These are phyloP conservation scores for Dioscorea alata DNA, from an alignment of 106 monocot species.

Conservation along the genomic window DNA sequence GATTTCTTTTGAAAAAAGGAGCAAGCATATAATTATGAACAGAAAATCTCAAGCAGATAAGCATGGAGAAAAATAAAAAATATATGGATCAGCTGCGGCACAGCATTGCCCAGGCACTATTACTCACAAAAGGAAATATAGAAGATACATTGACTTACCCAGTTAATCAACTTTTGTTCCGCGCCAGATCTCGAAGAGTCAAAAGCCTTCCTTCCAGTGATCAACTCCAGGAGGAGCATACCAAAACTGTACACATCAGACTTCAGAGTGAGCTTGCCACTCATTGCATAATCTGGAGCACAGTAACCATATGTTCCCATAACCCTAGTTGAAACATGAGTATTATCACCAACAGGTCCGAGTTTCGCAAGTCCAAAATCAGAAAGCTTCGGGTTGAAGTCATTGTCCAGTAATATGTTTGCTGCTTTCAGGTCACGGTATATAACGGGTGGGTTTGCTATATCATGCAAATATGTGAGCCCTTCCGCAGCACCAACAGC, in stretches of 20 bases:
- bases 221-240: constrained; percentile 56
- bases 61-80: too few relatives aligned
- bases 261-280: constrained; percentile 61
- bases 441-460: constrained; percentile 64
- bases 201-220: constrained; percentile 52
- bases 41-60: too few relatives aligned
- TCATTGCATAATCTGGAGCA: constrained; percentile 72
- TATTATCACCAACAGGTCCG: constrained; percentile 66
- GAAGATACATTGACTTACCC: constrained; percentile 35
- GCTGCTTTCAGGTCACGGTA: constrained; percentile 72
- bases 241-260: constrained; percentile 76
- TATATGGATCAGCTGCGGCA: too few relatives aligned
- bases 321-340: constrained; percentile 74
- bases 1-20: too few relatives aligned
- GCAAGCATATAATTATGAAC: too few relatives aligned
- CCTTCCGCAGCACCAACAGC: constrained; percentile 65
- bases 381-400: constrained; percentile 66
- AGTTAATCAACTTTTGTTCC: constrained; percentile 49
- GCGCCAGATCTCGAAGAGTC: constrained; percentile 26
- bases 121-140: too few relatives aligned
- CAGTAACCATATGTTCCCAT: constrained; percentile 83
- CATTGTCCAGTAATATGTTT: constrained; percentile 50
- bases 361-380: constrained; percentile 82
- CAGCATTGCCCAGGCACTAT: too few relatives aligned
- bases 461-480: constrained; percentile 55